Base-by-base conservation (phyloP, 2,329 filamentous ascomycete genomes). In the Diaporthe eres region DNA sequence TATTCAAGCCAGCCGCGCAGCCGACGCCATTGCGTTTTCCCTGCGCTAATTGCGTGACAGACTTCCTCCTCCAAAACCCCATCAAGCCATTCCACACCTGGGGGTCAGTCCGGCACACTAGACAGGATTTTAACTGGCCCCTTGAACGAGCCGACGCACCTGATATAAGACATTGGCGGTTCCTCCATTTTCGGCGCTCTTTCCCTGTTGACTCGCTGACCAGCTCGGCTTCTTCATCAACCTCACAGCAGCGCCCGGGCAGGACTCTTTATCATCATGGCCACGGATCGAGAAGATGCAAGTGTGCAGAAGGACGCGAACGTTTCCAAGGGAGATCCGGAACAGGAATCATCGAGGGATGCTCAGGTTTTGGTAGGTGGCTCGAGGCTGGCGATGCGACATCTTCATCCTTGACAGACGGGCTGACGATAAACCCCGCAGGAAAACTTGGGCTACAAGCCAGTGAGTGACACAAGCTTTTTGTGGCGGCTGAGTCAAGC, bases 361-460 rank as follows among this genome's bases (percentile, higher is more conserved):
- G 53, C 39, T 3, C 31, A 47, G 31, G 47, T 47, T 15, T 34
- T 71, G 53, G 72, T 74, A 71, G 2, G 60, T n/a, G 31, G 9
- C 17, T 31, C 17, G n/a, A 13, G 28, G 39, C 53, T 28, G 42
- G 25, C 19, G n/a, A 61, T 31, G 1, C 13, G 15, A 15, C 19
- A 22, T 34, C 39, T 28, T 25, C 25, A 25, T 25, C 25, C 25
- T 25, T 25, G 25, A 39, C 2, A 2, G 13, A 37, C 28, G 6
- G 7, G 31, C 55, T 68, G 67, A 63, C 19, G 15, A 60, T 19
- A 7, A 7, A 61, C 15, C 44, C 17, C 57, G 73, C 79, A 86
- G 85, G 85, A 86, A 82, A 85, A 85, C n/a, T 83, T 90, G 80
- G 88, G 88, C 67, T 90, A 90, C 77, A 89, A 90, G 80, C 88